These are phyloP conservation scores for Anisodus tanguticus DNA, from an alignment of 257 asterid species.

Conservation along the genomic window DNA sequence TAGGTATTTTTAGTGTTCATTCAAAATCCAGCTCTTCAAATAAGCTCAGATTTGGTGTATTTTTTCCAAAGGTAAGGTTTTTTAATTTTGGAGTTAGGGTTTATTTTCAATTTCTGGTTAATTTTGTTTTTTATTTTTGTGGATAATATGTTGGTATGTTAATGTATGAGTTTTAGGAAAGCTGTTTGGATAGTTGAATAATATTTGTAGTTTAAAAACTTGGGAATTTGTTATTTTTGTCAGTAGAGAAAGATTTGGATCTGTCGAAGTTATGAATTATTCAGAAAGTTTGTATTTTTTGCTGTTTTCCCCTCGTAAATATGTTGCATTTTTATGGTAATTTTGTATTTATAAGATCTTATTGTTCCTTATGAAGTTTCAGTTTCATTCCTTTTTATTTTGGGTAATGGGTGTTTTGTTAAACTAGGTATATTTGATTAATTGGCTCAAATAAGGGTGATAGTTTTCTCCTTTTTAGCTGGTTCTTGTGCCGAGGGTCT, in stretches of 20 bases:
- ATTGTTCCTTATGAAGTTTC: neutral
- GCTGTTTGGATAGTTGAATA: conserved; percentile 24
- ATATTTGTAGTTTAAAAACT: conserved; percentile 22
- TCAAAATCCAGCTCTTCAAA: conserved; percentile 47
- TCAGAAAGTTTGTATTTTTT: conserved; percentile 9
- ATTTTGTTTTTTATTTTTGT: neutral
- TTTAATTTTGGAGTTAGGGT: conserved; percentile 12
- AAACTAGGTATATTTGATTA: neutral
- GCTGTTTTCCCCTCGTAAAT: conserved; percentile 7
- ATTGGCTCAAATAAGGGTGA: conserved; percentile 11
- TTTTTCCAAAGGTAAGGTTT: conserved; percentile 27
- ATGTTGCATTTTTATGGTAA: conserved; percentile 22
- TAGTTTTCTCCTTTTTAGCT: neutral
- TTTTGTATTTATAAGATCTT: conserved; percentile 30
- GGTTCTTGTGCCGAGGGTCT: too few species aligned
- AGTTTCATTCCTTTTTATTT: conserved; percentile 3
- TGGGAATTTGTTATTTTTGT: neutral
- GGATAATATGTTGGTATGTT: neutral
- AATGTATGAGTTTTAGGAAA: conserved; percentile 4
- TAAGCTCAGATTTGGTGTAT: conserved; percentile 43
- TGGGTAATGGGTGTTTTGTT: conserved; percentile 20
- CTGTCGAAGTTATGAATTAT: neutral
- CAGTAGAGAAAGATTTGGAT: conserved; percentile 4
- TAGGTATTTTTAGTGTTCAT: conserved; percentile 44
- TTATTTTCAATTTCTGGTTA: conserved; percentile 18